Percentiles rank a stretch among this genome's conserved stretches.
Conservation (phyloP, 1,139 yeast genomes). For the Taiozyma sp. region DNA sequence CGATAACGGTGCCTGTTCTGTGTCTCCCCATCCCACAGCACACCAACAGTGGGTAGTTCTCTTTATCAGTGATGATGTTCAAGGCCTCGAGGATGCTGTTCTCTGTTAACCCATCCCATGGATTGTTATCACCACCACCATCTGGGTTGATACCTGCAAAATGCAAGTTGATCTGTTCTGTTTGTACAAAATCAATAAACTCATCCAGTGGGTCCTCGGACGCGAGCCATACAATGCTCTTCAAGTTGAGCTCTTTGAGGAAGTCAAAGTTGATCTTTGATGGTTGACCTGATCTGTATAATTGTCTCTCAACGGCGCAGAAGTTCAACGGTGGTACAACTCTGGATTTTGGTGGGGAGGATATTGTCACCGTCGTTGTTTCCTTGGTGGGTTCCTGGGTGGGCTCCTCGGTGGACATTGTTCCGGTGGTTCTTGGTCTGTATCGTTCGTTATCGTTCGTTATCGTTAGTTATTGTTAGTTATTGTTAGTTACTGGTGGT, state of each 20-base stretch:
- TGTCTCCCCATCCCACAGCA: slow-evolving; percentile 99
- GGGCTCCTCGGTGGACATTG: no score
- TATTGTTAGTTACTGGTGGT: no score
- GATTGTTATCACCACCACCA: slow-evolving; percentile 75
- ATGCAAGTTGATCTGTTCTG: slow-evolving; percentile 56
- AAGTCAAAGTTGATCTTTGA: slow-evolving; percentile 89
- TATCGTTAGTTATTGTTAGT: no score
- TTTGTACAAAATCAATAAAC: slow-evolving; percentile 74
- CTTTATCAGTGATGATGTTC: slow-evolving; percentile 62
- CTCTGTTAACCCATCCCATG: slow-evolving; percentile 97
- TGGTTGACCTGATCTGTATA: slow-evolving; percentile 95
- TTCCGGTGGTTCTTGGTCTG: no score
- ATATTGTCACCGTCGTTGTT: background rate
- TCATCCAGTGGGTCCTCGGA: slow-evolving; percentile 93
- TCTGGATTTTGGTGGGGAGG: slow-evolving; percentile 48
- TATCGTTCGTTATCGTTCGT: no score
- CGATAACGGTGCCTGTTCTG: slow-evolving; percentile 92
- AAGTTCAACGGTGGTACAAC: slow-evolving; percentile 93
- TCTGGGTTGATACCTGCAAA: slow-evolving; percentile 54
- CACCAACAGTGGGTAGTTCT: slow-evolving; percentile 78
- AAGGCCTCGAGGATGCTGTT: slow-evolving; percentile 73
- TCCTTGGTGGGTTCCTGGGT: no score
- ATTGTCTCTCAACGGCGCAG: slow-evolving; percentile 84
- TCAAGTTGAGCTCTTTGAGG: slow-evolving; percentile 63
- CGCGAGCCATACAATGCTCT: slow-evolving; percentile 88